These are phyloP conservation scores for Volvox africanus DNA, from an alignment of 139 green algal genomes.

Conservation along the genomic window DNA sequence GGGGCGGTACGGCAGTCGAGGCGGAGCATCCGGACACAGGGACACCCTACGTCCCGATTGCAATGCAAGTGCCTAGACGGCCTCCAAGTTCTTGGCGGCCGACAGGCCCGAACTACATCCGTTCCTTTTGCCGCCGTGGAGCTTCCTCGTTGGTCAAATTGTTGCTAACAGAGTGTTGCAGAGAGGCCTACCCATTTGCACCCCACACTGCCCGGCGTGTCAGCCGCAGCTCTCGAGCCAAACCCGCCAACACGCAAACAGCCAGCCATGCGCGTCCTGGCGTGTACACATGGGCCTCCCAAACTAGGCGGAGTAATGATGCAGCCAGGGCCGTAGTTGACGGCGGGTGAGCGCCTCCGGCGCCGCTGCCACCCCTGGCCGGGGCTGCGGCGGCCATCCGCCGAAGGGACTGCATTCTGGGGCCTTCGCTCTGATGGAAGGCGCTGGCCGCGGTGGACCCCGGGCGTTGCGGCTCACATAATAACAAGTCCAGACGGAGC, in stretches of 20 bases:
- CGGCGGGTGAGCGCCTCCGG: neutral
- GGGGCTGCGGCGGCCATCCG: neutral
- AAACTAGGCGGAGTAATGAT: conserved; percentile 15
- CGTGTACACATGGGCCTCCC: conserved; percentile 4
- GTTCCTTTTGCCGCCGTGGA: too few relatives aligned
- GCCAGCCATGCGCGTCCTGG: neutral
- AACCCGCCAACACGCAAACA: conserved; percentile 2
- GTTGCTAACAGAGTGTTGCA: too few relatives aligned
- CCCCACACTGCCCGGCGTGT: neutral
- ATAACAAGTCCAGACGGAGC: neutral
- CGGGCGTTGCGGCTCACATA: neutral
- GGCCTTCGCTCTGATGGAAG: neutral
- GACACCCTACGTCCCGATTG: too few relatives aligned
- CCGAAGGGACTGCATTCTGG: neutral
- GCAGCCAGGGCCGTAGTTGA: neutral
- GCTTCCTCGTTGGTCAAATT: too few relatives aligned
- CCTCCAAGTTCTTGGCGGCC: too few relatives aligned
- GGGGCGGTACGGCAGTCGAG: too few relatives aligned
- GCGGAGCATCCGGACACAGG: too few relatives aligned
- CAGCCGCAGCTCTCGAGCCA: conserved; percentile 6
- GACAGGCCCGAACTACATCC: too few relatives aligned
- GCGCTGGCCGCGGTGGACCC: neutral
- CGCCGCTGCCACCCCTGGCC: neutral
- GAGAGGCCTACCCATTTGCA: too few relatives aligned
- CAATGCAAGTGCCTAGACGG: too few relatives aligned